Conservation (phyloP, 2,329 filamentous ascomycete genomes). For the Thelonectria olida region DNA sequence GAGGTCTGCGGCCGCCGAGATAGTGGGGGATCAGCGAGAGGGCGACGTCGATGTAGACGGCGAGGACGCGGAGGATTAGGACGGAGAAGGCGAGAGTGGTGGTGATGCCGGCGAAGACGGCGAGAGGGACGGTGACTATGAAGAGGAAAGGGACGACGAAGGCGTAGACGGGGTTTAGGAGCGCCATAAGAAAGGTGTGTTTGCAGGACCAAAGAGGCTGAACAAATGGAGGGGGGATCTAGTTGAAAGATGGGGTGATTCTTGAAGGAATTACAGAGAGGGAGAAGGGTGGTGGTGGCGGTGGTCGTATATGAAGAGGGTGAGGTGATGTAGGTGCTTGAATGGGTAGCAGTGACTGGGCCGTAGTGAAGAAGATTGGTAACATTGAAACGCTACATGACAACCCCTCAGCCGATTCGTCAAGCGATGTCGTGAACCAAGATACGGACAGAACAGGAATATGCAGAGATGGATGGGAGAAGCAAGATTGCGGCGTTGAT, state of each 20-base stretch:
- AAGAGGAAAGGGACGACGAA: conserved; percentile 70
- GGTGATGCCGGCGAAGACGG: conserved; percentile 70
- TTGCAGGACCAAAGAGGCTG: conserved; percentile 28
- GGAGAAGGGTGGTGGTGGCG: neutral
- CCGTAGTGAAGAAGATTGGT: conserved; percentile 1
- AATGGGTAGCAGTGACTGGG: too few species aligned
- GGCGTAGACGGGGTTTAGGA: conserved; percentile 63
- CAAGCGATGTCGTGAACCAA: conserved; percentile 10
- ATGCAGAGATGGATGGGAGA: conserved; percentile 4
- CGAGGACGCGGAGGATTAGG: conserved; percentile 66
- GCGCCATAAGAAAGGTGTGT: conserved; percentile 52
- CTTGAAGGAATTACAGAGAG: conserved; percentile 13
- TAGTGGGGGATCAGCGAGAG: conserved; percentile 66
- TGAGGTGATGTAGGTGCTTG: too few species aligned
- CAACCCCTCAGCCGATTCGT: conserved; percentile 1
- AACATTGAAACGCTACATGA: conserved; percentile 16
- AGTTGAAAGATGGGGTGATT: conserved; percentile 8
- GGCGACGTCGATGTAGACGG: conserved; percentile 72
- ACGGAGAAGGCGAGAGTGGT: conserved; percentile 69
- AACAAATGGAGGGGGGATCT: neutral
- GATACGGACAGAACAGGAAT: neutral
- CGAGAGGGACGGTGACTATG: conserved; percentile 69
- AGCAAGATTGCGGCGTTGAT: too few species aligned
- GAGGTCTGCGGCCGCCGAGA: conserved; percentile 53
- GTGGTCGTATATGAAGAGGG: conserved; percentile 13